Base-by-base conservation (phyloP, 2,329 filamentous ascomycete species). In the Aspergillaceae sp. region DNA sequence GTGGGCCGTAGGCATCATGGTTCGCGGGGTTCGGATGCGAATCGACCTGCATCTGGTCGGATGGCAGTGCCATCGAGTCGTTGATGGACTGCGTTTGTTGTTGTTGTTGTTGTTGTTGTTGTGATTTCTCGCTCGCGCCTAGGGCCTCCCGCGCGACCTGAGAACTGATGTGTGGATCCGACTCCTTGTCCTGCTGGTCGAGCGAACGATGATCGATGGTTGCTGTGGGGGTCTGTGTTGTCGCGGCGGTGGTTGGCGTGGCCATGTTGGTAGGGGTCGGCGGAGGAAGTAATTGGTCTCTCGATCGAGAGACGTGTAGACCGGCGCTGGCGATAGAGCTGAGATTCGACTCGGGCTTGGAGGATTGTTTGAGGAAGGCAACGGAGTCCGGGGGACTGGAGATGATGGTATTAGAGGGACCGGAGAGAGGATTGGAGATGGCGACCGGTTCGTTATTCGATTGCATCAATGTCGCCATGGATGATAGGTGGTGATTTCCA, bases 1-100 rank as follows among this genome's bases (percentile, higher is more conserved):
- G 73, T 38, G 36, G 26, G 5, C 71, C 75, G 55, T 78, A 76
- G 52, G 58, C 52, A 44, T 69, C 66, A 41, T 59, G 51, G 57
- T 75, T 79, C 37, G 73, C 70, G 5, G 76, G 71, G 55, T 73
- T 77, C 32, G 72, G 70, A 55, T 80, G 74, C 50, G 74, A 66
- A 48, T 69, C 72, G 44, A 65, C 70, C 44, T 69, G 60, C 56
- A 67, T 63, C 50, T 66, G 59, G 46, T 76, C 73, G 26, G 64
- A 57, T 8, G 36, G 4, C 37, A 78, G 72, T 29, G 71, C 69
- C 51, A 77, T 56, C 7, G 74, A 68, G 43, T 76, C 71, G 53
- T 72, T 75, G 45, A 74, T 61, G 29, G 71, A 68, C 38, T 47
- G 49, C 45, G 42, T 19, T 19, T 19, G 19, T 19, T 19, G 19